Conservation (phyloP, 129 eudicot species). For the Artemisia tridentata region DNA sequence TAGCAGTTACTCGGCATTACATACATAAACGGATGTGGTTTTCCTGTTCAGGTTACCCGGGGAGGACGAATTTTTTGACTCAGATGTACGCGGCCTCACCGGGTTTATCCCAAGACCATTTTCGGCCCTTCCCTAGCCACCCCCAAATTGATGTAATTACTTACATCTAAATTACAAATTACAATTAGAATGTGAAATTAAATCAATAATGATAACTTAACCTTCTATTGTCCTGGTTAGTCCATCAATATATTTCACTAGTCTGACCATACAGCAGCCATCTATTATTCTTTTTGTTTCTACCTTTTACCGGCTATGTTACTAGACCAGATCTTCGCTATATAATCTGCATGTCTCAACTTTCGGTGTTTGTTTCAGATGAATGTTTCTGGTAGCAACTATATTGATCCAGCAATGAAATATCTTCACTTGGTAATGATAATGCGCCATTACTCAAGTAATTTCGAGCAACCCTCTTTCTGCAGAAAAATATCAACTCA, state of each 20-base stretch:
- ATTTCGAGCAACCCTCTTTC: conserved; percentile 54
- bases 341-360: conserved; percentile 11
- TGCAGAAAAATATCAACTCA: conserved; percentile 23
- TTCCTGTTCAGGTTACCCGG: too few relatives aligned
- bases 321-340: not conserved
- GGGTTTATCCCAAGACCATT: too few relatives aligned
- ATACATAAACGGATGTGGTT: not conserved
- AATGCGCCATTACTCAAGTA: conserved; percentile 69
- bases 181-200: conserved; percentile 12
- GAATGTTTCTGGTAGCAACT: conserved; percentile 36
- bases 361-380: conserved; percentile 27
- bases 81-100: too few relatives aligned
- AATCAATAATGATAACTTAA: conserved; percentile 16
- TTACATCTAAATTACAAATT: conserved; percentile 20
- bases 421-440: conserved; percentile 62
- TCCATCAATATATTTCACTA: not conserved
- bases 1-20: conserved; percentile 9
- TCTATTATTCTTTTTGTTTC: conserved; percentile 17
- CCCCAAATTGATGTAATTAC: too few relatives aligned
- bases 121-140: too few relatives aligned
- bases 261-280: conserved; percentile 2
- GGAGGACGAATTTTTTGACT: too few relatives aligned
- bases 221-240: conserved; percentile 15
- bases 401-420: conserved; percentile 47
- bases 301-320: not conserved